Conservation (phyloP, 257 asterid genomes). For the Solanum clarkiae region DNA sequence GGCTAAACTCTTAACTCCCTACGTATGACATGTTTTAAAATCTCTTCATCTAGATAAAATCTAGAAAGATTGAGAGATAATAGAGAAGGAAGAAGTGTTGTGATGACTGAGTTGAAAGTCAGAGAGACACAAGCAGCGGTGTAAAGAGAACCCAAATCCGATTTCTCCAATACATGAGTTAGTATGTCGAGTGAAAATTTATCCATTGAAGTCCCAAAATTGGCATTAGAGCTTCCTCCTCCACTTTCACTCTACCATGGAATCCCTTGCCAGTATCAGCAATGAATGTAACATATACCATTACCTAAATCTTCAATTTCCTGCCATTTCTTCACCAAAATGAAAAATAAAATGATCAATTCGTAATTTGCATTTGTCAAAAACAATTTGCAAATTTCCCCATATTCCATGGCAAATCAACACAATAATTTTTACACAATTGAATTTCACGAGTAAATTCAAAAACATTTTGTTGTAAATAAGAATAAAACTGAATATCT, state of each 20-base stretch:
- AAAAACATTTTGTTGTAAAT: too few species aligned
- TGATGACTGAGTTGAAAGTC: conserved; percentile 20
- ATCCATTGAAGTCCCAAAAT: too few species aligned
- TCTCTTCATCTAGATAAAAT: too few species aligned
- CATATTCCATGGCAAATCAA: not conserved
- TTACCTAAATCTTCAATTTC: not conserved
- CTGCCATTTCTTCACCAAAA: not conserved
- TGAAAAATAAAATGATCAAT: not conserved
- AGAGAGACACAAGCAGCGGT: conserved; percentile 45
- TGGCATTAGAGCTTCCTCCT: not conserved
- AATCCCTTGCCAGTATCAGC: not conserved
- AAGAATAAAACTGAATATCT: too few species aligned
- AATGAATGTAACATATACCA: not conserved
- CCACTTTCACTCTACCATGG: not conserved
- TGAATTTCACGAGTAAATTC: not conserved
- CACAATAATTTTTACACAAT: too few species aligned
- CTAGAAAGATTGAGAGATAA: too few species aligned
- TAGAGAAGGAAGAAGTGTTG: conserved; percentile 28
- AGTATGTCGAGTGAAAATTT: conserved; percentile 17
- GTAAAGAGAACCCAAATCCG: conserved; percentile 51
- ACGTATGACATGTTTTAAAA: too few species aligned
- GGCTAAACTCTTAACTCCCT: too few species aligned
- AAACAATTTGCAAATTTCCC: not conserved
- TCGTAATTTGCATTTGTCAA: not conserved
- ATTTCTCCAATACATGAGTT: conserved; percentile 17